A percentile compares a stretch with the other conserved stretches of the same genome.
Evolutionary conservation across 352 stramenopile genomes (phyloP).

Genomic region (Pilasporangium apinafurcum): DNA sequence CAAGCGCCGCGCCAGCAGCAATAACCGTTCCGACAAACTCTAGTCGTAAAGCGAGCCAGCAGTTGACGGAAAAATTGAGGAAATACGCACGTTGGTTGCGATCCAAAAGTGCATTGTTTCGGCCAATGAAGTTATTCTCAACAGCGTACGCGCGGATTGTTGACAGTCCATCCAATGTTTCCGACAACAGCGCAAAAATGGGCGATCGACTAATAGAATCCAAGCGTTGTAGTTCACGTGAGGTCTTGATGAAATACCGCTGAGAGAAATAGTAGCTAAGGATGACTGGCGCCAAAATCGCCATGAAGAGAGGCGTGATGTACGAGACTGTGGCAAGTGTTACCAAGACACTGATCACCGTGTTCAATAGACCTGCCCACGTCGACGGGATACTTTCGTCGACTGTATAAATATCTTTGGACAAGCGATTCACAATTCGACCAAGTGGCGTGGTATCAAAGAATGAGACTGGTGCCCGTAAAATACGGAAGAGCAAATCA

Average conservation of each 20-base stretch:
- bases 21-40: slow-evolving; percentile 65
- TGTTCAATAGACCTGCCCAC: slow-evolving; percentile 59
- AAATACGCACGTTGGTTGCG: slow-evolving; percentile 68
- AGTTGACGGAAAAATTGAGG: slow-evolving; percentile 61
- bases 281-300: slow-evolving; percentile 61
- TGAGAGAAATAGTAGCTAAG: slow-evolving; percentile 57
- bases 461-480: slow-evolving; percentile 65
- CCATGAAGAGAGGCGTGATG: slow-evolving; percentile 57
- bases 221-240: slow-evolving; percentile 92
- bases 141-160: slow-evolving; percentile 88
- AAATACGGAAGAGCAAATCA: slow-evolving; percentile 49
- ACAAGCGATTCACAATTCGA: slow-evolving; percentile 70
- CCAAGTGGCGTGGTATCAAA: slow-evolving; percentile 77
- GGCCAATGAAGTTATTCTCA: slow-evolving; percentile 41
- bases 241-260: slow-evolving; percentile 91
- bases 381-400: slow-evolving; percentile 60
- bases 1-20: slow-evolving; percentile 36
- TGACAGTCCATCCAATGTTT: slow-evolving; percentile 91
- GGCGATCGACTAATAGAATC: slow-evolving; percentile 91
- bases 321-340: slow-evolving; percentile 60
- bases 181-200: slow-evolving; percentile 93
- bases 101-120: slow-evolving; percentile 48
- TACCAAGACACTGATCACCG: slow-evolving; percentile 49
- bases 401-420: slow-evolving; percentile 72
- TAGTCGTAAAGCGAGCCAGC: slow-evolving; percentile 68